Percentiles rank a stretch among this genome's conserved stretches.
phyloP scores from a whole-genome alignment of 345 rosid species.

The Pistacia integerrima region DNA sequence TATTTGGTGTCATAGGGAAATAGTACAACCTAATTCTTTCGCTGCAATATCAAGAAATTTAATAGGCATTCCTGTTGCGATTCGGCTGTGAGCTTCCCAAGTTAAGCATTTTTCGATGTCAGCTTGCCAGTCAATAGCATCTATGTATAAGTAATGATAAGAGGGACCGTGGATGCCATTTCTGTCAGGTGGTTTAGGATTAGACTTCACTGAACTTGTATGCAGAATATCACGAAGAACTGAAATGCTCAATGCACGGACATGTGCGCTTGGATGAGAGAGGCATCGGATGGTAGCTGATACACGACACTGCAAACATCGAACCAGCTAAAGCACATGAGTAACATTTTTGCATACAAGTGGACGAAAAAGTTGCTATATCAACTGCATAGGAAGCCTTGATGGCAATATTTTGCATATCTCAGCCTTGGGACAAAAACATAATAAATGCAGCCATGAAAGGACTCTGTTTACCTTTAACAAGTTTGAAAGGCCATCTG shows the following conservation, averaged over 20 bases:
- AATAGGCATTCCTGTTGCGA: conserved; percentile 64
- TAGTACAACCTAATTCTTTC: conserved; percentile 76
- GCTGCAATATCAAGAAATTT: conserved; percentile 73
- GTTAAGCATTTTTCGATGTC: conserved; percentile 76
- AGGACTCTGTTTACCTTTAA: conserved; percentile 57
- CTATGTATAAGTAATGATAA: conserved; percentile 50
- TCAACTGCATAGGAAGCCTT: neutral
- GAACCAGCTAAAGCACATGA: conserved; percentile 17
- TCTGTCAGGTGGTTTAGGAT: conserved; percentile 40
- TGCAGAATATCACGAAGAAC: conserved; percentile 76
- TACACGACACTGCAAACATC: conserved; percentile 80
- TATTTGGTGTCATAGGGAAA: conserved; percentile 39
- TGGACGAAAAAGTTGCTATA: too few relatives aligned
- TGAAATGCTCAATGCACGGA: conserved; percentile 84
- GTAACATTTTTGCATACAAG: neutral
- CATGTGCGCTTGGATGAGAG: conserved; percentile 94
- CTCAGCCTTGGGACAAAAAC: neutral
- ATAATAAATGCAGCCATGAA: neutral
- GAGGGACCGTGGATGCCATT: conserved; percentile 59
- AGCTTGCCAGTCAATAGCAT: conserved; percentile 70
- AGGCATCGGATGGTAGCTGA: conserved; percentile 83
- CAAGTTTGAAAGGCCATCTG: conserved; percentile 87
- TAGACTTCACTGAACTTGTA: conserved; percentile 43
- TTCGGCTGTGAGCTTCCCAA: conserved; percentile 89
- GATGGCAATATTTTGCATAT: neutral